These are phyloP conservation scores for Prinsepia uniflora DNA, from an alignment of 306 rosid genomes.

Conservation along the genomic window DNA sequence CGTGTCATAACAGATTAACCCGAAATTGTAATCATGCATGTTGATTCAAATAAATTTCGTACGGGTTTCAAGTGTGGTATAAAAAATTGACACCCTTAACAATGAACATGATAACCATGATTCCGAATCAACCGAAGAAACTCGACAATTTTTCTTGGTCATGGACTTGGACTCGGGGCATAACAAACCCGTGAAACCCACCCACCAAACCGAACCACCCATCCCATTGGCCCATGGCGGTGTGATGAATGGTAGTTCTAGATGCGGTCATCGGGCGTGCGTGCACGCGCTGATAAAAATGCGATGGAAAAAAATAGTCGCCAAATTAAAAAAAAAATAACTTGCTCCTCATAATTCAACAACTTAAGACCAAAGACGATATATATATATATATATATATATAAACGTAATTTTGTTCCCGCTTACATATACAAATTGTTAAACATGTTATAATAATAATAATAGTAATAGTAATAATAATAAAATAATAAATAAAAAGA, in stretches of 20 bases:
- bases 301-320: neutral
- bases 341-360: neutral
- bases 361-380: neutral
- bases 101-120: neutral
- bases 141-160: neutral
- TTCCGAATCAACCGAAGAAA: conserved; percentile 10
- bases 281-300: neutral
- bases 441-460: too few species aligned
- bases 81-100: too few species aligned
- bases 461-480: too few species aligned
- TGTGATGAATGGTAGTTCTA: conserved; percentile 1
- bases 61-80: too few species aligned
- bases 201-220: neutral
- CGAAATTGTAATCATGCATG: too few species aligned
- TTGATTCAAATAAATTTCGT: too few species aligned
- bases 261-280: neutral
- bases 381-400: too few species aligned
- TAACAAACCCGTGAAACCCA: conserved; percentile 5
- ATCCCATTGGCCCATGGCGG: conserved; percentile 1
- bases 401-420: too few species aligned
- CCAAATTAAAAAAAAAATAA: neutral
- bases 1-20: too few species aligned
- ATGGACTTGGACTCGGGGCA: conserved; percentile 5
- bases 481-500: too few species aligned
- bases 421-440: too few species aligned